Evolutionary conservation across 805 yeast species (phyloP).

Genomic region (Metschnikowia aberdeeniae): DNA sequence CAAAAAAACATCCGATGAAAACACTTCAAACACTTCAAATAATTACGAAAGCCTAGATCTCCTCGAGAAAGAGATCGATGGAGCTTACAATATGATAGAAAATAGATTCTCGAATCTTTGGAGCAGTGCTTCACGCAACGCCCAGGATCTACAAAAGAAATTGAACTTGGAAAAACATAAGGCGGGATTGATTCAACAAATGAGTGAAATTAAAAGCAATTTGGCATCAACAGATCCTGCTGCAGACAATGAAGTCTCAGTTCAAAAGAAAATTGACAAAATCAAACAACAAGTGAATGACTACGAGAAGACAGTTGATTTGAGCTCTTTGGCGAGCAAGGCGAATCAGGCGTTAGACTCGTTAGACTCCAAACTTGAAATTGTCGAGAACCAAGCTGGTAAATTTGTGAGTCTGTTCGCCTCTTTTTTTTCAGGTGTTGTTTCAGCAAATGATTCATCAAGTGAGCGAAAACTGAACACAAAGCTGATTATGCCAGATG

Average conservation of each 20-base stretch:
- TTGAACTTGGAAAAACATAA: slow-evolving; percentile 26
- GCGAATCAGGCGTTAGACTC: slow-evolving; percentile 62
- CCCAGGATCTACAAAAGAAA: slow-evolving; percentile 28
- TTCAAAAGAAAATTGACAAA: slow-evolving; percentile 28
- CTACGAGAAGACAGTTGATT: slow-evolving; percentile 19
- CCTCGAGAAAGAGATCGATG: slow-evolving; percentile 51
- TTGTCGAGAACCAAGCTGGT: slow-evolving; percentile 66
- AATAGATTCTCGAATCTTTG: slow-evolving; percentile 41
- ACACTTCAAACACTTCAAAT: neutral
- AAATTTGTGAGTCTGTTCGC: slow-evolving; percentile 55
- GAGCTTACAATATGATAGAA: slow-evolving; percentile 46
- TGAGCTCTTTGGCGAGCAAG: slow-evolving; percentile 23
- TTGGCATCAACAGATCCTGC: slow-evolving; percentile 11
- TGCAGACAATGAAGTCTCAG: slow-evolving; percentile 14
- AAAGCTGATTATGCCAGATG: slow-evolving; percentile 15
- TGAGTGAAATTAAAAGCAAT: slow-evolving; percentile 25
- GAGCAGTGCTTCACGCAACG: slow-evolving; percentile 31
- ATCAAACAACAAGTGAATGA: slow-evolving; percentile 13
- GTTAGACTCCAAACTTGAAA: slow-evolving; percentile 66
- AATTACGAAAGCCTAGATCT: slow-evolving; percentile 4
- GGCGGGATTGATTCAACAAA: slow-evolving; percentile 26
- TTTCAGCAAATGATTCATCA: slow-evolving; percentile 17
- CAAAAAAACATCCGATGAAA: slow-evolving; percentile 11
- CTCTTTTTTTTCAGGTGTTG: slow-evolving; percentile 46
- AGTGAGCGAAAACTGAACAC: slow-evolving; percentile 7